Conservation (phyloP, 1,284 basidiomycete species). For the Irpex sp. region DNA sequence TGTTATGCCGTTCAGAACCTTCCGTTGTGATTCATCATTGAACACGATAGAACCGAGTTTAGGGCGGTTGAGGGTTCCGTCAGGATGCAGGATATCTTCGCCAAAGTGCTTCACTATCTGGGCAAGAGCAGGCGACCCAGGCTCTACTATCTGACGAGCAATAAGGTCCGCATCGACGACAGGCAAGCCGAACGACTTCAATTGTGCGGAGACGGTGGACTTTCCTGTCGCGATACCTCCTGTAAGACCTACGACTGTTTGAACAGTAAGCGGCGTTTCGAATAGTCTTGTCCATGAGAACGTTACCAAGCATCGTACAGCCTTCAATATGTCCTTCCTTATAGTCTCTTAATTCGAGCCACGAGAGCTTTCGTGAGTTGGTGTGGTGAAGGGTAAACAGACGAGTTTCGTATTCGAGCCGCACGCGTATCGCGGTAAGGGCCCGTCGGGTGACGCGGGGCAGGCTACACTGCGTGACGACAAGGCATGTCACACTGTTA, state of each 20-base stretch:
- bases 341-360: too few species aligned
- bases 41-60: constrained; percentile 88
- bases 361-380: too few species aligned
- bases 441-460: too few species aligned
- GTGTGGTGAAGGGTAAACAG: too few species aligned
- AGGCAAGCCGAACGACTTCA: constrained; percentile 66
- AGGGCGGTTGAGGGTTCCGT: constrained; percentile 80
- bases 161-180: constrained; percentile 92
- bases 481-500: too few species aligned
- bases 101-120: constrained; percentile 77
- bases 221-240: constrained; percentile 98
- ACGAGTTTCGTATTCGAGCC: too few species aligned
- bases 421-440: too few species aligned
- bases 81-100: constrained; percentile 54
- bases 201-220: constrained; percentile 82
- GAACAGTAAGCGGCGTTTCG: neutral
- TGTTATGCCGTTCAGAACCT: constrained; percentile 79
- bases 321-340: too few species aligned
- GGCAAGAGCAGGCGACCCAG: constrained; percentile 74
- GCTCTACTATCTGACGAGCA: constrained; percentile 84
- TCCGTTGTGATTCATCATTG: constrained; percentile 68
- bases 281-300: neutral
- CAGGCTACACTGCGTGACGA: too few species aligned
- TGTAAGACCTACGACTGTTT: constrained; percentile 87
- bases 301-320: neutral